Evolutionary conservation across 306 rosid genomes (phyloP), one percentile per base, ranked within the genome.

Genomic region (Rosa persica): DNA sequence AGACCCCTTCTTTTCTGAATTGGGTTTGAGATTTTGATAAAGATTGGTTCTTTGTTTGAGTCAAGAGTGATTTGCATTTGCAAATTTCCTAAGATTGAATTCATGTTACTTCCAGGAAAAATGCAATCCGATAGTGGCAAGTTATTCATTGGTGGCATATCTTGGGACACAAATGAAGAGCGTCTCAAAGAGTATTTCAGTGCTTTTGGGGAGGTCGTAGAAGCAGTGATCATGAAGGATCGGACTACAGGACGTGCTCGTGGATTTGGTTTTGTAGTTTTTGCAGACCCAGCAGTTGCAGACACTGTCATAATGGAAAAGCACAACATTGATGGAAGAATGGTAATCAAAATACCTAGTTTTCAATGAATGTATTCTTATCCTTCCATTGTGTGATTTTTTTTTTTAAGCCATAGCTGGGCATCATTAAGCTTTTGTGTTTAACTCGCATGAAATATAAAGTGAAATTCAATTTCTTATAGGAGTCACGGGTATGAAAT

Each of bases 121-220:
- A 89, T 92, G 92, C 91, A 80, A 82, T 88, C 90, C 88, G 94
- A 92, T 61, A 87, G 91, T 67, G 93, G 97, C 49, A 92, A 92
- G 79, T 89, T 93, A 76, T 93, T 93, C 86, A 88, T 93, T 68
- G 97, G 97, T 12, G 97, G 98, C 73, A 93, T 93, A 84, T 94
- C 98, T 30, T 94, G 98, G 98, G 97, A 94, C 95, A 94, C 98
- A 27, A 89, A 88, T 86, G 97, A 92, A 83, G 97, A 90, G 78
- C 95, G 98, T 57, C 95, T 94, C 67, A 88, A 90, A 77, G 97
- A 94, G 84, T 92, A 94, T 83, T 94, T 94, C 84, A 88, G 87
- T 81, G 65, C 84, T 27, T 94, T 85, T 72, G 98, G 98, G 19
- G 97, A 92, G 80, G 97, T 94, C 65, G 89, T 90, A 79, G 97